Percentiles rank a stretch among this genome's conserved stretches.
Evolutionary conservation across 2,329 filamentous ascomycete species (phyloP).

Genomic region (Alternaria brassicicola): DNA sequence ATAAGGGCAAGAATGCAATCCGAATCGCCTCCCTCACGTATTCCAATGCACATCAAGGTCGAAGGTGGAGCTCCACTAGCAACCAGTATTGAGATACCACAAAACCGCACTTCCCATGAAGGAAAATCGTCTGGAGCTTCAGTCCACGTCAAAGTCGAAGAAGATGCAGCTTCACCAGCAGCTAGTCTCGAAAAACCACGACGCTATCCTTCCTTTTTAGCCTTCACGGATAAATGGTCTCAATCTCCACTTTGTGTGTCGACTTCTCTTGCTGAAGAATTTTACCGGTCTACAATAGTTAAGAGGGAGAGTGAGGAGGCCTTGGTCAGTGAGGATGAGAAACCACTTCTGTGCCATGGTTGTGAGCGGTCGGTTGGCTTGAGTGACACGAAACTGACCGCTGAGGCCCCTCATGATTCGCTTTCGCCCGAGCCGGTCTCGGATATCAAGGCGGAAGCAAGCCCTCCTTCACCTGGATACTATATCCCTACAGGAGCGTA

Average conservation of each 20-base stretch:
- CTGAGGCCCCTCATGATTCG: slow-evolving; percentile 20
- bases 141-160: not conserved
- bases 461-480: not conserved
- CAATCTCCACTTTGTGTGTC: not conserved
- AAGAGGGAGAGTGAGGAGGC: not conserved
- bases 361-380: not conserved
- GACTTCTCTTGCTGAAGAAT: not conserved
- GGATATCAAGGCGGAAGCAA: not conserved
- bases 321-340: not conserved
- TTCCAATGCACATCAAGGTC: not conserved
- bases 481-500: not conserved
- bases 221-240: not conserved
- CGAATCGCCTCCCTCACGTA: not conserved
- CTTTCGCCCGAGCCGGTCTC: not conserved
- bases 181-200: not conserved
- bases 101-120: not conserved
- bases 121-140: not conserved
- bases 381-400: not conserved
- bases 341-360: not conserved
- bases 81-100: not conserved
- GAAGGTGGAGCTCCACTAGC: not conserved
- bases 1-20: not conserved
- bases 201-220: not conserved
- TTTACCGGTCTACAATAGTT: not conserved
- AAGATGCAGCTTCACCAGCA: not conserved